Conservation (phyloP, 2,329 filamentous ascomycete species). For the Elsinoe batatas region DNA sequence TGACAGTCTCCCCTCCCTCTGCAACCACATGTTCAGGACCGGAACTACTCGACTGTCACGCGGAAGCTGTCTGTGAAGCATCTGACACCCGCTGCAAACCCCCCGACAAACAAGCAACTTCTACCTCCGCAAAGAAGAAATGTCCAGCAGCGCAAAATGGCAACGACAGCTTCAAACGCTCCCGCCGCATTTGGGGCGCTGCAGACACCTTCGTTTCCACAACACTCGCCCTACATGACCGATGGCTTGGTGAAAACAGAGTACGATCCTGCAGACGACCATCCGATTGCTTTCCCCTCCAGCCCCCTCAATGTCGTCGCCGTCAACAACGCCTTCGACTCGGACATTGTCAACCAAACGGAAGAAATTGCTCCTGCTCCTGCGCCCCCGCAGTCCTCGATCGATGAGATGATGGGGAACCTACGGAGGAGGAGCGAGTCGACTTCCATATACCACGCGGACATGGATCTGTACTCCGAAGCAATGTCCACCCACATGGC, state of each 20-base stretch:
- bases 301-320: constrained; percentile 7
- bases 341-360: neutral
- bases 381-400: neutral
- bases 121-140: neutral
- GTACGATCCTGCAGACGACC: constrained; percentile 1
- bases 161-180: constrained; percentile 18
- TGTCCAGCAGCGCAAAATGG: constrained; percentile 16
- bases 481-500: constrained; percentile 6
- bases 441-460: neutral
- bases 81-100: neutral
- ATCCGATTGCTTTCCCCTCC: neutral
- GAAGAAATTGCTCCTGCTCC: constrained; percentile 12
- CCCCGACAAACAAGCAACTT: neutral
- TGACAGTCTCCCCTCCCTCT: neutral
- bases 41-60: neutral
- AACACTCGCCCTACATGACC: constrained; percentile 11
- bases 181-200: constrained; percentile 12
- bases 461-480: constrained; percentile 12
- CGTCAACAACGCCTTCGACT: neutral
- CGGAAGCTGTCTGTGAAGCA: neutral
- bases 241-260: constrained; percentile 10
- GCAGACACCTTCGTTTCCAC: constrained; percentile 14
- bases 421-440: constrained; percentile 3
- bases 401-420: constrained; percentile 4
- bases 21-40: constrained; percentile 5